Evolutionary conservation across 2,329 filamentous ascomycete genomes (phyloP).

Genomic region (Fusarium sororula): DNA sequence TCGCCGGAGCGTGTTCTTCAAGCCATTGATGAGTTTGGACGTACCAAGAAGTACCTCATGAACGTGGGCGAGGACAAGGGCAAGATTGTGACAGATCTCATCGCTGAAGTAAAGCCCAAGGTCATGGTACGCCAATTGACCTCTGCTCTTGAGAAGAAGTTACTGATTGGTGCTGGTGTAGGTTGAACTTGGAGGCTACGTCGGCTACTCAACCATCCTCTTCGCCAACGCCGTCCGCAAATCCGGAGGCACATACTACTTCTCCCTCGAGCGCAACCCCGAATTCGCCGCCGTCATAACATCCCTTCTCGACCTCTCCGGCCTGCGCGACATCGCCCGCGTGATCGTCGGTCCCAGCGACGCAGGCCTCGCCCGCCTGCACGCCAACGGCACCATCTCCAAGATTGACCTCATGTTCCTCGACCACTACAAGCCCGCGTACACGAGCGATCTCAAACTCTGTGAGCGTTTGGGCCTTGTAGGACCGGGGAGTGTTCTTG

Average conservation of each 20-base stretch:
- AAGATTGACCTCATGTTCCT: slow-evolving; percentile 79
- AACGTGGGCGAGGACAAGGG: slow-evolving; percentile 82
- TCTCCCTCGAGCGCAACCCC: slow-evolving; percentile 76
- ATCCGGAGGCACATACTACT: slow-evolving; percentile 72
- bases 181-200: slow-evolving; percentile 82
- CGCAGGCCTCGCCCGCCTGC: slow-evolving; percentile 69
- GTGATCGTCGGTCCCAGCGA: slow-evolving; percentile 76
- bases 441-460: slow-evolving; percentile 77
- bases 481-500: slow-evolving; percentile 67
- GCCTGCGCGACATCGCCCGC: slow-evolving; percentile 74
- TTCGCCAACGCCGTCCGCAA: slow-evolving; percentile 74
- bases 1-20: slow-evolving; percentile 71
- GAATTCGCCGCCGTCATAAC: slow-evolving; percentile 77
- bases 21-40: slow-evolving; percentile 73
- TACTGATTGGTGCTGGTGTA: slow-evolving; percentile 1
- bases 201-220: slow-evolving; percentile 82
- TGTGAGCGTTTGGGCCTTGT: slow-evolving; percentile 77
- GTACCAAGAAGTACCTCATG: slow-evolving; percentile 76
- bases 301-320: slow-evolving; percentile 77
- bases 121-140: slow-evolving; percentile 61
- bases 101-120: slow-evolving; percentile 71
- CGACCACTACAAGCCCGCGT: slow-evolving; percentile 83
- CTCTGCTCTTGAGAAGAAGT: background rate
- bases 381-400: slow-evolving; percentile 60
- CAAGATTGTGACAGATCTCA: slow-evolving; percentile 73